Evolutionary conservation across 2,329 filamentous ascomycete species (phyloP), one percentile per base, ranked within the genome.

Genomic region (Calonectria pteridis): DNA sequence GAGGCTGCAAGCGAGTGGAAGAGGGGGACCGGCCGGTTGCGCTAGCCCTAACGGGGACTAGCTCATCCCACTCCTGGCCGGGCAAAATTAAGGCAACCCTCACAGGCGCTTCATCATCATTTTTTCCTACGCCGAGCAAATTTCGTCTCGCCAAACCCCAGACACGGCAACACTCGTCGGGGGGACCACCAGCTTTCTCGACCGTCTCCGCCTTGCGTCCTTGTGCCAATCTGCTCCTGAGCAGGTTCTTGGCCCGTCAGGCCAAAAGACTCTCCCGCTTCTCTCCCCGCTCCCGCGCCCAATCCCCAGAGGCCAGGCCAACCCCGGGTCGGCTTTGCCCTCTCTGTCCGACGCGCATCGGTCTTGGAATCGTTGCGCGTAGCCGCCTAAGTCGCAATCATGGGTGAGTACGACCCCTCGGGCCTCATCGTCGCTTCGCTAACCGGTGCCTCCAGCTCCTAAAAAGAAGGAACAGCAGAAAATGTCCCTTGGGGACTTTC

Each of bases 401-500:
- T 92, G 90, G 88, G 90, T 92, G 85, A 84, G 89, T 81, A 72
- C 64, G 75, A 77, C 66, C 68, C 55, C 65, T 18, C 14, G 14
- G 35, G 13, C 16, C 53, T 62, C 49, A 69, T 50, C 50, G 53
- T 59, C 64, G 73, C 72, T 58, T 20, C 53, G 51, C 31, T 73
- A 62, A 77, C 76, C 72, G 73, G 66, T 62, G 70, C 68, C 74
- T 75, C 67, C 83, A 98, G 96, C 94, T 91, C 96, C 96, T 80
- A 94, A 96, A 86, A 97, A 97, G 89, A 94, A 95, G 89, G 93
- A 98, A 88, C 90, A 92, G 86, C 94, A 98, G 92, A 99, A 97
- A 91, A 96, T 99, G 94, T 95, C 94, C 89, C 93, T 98, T 84
- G 95, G 95, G 90, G 94, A 95, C 88, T 99, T 99, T 91, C 91